A percentile compares a stretch with the other conserved stretches of the same genome.
Conservation (phyloP, 2,329 filamentous ascomycete species). For the Dactylonectria estremocensis region DNA sequence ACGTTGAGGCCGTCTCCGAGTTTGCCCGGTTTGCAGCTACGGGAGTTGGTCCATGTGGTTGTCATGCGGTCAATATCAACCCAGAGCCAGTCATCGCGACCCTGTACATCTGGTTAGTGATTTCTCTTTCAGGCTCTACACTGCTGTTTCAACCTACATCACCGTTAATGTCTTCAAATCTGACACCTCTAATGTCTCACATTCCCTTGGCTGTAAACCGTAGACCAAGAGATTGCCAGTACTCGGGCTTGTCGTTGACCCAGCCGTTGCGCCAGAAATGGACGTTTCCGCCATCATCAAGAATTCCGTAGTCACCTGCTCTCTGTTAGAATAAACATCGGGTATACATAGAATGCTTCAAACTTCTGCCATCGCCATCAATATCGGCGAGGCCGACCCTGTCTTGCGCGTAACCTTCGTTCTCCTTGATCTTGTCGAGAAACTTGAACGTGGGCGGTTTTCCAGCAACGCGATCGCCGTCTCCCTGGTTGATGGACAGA, state of each 20-base stretch:
- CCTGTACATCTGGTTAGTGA: neutral
- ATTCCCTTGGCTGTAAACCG: conserved; percentile 40
- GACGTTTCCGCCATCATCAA: conserved; percentile 45
- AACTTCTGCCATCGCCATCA: conserved; percentile 50
- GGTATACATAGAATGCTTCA: no score
- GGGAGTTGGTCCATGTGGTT: conserved; percentile 42
- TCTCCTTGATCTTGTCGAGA: neutral
- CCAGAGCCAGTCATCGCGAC: conserved; percentile 47
- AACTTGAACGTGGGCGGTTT: conserved; percentile 18
- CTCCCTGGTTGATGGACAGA: conserved; percentile 25
- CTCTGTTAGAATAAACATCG: no score
- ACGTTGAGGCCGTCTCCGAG: conserved; percentile 43
- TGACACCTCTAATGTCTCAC: conserved; percentile 39
- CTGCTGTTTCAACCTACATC: neutral
- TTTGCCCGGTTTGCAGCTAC: conserved; percentile 37
- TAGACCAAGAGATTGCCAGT: conserved; percentile 53
- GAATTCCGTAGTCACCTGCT: conserved; percentile 52
- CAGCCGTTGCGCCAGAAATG: conserved; percentile 54
- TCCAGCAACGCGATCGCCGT: conserved; percentile 18
- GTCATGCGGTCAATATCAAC: conserved; percentile 37
- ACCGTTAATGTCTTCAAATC: conserved; percentile 42
- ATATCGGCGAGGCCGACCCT: conserved; percentile 50
- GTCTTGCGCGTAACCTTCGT: conserved; percentile 20
- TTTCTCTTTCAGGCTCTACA: neutral
- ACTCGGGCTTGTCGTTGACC: conserved; percentile 45